Percentiles rank a stretch among this genome's conserved stretches.
phyloP scores from a whole-genome alignment of 2,329 filamentous ascomycete species.

The Phyllosticta paracitricarpa region DNA sequence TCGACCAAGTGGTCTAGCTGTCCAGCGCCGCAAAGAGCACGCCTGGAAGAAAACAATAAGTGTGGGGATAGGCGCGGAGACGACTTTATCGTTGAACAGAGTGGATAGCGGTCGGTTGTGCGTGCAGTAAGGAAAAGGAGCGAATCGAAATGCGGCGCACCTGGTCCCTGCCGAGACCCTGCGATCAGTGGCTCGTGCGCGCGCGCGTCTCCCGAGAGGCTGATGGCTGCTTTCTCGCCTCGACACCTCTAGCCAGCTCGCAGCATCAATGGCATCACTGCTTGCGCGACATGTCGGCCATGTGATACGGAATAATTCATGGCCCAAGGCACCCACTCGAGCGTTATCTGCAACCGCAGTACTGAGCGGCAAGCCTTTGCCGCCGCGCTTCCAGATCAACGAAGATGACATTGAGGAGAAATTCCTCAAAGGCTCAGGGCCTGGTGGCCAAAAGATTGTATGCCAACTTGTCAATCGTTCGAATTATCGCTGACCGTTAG shows the following conservation, averaged over 20 bases:
- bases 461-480: slow-evolving; percentile 14
- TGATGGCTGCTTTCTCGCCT: neutral
- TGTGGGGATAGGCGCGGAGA: neutral
- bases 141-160: neutral
- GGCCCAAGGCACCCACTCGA: slow-evolving; percentile 6
- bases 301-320: neutral
- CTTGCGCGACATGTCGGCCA: neutral
- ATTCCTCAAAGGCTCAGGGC: slow-evolving; percentile 85
- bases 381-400: slow-evolving; percentile 63
- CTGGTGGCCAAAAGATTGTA: slow-evolving; percentile 85
- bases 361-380: slow-evolving; percentile 49
- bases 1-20: neutral
- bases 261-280: neutral
- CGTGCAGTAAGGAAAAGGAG: neutral
- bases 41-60: neutral
- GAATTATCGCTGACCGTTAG: neutral
- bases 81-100: neutral
- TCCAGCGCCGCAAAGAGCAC: neutral
- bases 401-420: slow-evolving; percentile 73
- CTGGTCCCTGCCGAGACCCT: neutral
- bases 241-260: neutral
- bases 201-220: neutral
- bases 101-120: neutral
- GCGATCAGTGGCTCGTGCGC: neutral
- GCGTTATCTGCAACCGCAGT: slow-evolving; percentile 15